Evolutionary conservation across 2,329 filamentous ascomycete species (phyloP).

Genomic region (Fusarium sp.): DNA sequence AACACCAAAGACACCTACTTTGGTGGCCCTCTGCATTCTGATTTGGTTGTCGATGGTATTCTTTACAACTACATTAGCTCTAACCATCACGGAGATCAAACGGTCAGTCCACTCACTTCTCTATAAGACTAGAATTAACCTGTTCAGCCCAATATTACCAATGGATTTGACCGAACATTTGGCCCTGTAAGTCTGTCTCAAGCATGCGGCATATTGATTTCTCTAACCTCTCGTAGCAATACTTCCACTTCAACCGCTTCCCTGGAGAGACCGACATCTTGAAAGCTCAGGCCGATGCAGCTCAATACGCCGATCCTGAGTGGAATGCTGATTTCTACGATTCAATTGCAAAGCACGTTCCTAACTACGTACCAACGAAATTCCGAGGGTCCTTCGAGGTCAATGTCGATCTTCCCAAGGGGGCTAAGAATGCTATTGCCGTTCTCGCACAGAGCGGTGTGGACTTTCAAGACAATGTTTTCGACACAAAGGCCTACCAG

Average conservation of each 20-base stretch:
- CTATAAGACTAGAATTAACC: neutral
- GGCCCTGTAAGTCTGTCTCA: conserved; percentile 54
- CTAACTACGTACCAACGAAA: conserved; percentile 65
- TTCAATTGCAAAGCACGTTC: conserved; percentile 66
- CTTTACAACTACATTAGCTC: conserved; percentile 71
- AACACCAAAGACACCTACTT: conserved; percentile 72
- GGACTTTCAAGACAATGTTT: conserved; percentile 54
- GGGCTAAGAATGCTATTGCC: conserved; percentile 62
- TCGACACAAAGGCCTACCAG: conserved; percentile 64
- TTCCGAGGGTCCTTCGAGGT: conserved; percentile 61
- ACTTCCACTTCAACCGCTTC: conserved; percentile 69
- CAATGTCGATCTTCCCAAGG: conserved; percentile 60
- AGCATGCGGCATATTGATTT: neutral
- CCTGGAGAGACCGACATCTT: conserved; percentile 55
- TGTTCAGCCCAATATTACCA: conserved; percentile 64
- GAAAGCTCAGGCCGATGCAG: conserved; percentile 63
- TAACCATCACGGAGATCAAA: conserved; percentile 70
- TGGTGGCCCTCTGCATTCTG: conserved; percentile 69
- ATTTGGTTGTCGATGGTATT: conserved; percentile 71
- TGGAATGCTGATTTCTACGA: conserved; percentile 72
- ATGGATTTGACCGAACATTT: conserved; percentile 72
- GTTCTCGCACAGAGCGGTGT: conserved; percentile 55
- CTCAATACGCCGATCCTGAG: conserved; percentile 57
- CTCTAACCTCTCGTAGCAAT: conserved; percentile 51
- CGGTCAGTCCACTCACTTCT: conserved; percentile 34